Evolutionary conservation across 257 asterid species (phyloP).

Genomic region (Mitragyna speciosa): DNA sequence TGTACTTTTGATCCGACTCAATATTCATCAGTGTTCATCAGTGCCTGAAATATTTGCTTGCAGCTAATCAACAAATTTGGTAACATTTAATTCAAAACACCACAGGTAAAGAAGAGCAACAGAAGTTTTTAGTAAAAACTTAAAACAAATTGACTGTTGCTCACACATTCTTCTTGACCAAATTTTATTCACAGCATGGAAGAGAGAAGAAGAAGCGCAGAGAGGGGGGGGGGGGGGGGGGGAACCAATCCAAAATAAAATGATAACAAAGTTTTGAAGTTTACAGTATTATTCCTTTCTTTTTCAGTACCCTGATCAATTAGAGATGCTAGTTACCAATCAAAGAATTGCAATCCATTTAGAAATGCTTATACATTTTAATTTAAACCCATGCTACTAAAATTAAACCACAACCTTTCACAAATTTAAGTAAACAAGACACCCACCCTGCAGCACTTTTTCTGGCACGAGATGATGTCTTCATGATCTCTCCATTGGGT

Average conservation of each 20-base stretch:
- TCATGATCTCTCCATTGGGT: slow-evolving; percentile 82
- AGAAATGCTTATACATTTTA: background rate
- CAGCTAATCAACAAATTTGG: too few species aligned
- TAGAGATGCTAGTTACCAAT: background rate
- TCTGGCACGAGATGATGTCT: slow-evolving; percentile 97
- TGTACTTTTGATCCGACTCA: too few species aligned
- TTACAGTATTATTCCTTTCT: background rate
- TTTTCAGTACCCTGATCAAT: background rate
- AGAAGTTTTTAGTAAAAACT: too few species aligned
- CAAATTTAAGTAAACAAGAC: slow-evolving; percentile 13
- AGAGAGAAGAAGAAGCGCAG: background rate
- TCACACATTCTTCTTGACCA: too few species aligned
- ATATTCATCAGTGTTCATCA: too few species aligned
- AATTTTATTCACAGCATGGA: too few species aligned
- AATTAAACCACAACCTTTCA: slow-evolving; percentile 13
- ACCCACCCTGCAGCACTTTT: slow-evolving; percentile 98
- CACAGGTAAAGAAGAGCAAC: too few species aligned
- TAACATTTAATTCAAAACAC: too few species aligned
- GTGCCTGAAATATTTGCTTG: too few species aligned
- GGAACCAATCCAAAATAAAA: background rate
- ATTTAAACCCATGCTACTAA: background rate
- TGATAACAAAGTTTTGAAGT: background rate
- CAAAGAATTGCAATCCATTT: background rate
- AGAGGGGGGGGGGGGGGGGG: too few species aligned
- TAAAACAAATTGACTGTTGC: too few species aligned